A percentile compares a stretch with the other conserved stretches of the same genome.
phyloP scores from a whole-genome alignment of 225 moss, liverwort and hornwort genomes.

The Bryoerythrophyllum caledonicum region DNA sequence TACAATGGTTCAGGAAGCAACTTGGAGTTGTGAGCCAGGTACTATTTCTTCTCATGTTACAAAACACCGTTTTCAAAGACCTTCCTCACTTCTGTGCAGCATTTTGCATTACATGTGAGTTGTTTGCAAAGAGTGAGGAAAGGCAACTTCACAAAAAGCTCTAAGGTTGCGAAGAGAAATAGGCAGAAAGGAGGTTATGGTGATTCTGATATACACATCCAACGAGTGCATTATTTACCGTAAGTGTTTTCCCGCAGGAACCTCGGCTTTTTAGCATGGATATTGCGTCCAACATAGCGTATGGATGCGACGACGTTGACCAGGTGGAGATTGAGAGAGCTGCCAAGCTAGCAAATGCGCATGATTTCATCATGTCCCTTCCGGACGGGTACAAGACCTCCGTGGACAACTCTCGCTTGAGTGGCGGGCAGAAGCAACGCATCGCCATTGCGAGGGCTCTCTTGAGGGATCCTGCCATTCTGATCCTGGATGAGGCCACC shows the following conservation, averaged over 20 bases:
- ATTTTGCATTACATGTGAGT: not conserved
- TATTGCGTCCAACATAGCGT: constrained; percentile 92
- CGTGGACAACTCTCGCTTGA: constrained; percentile 91
- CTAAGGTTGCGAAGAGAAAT: not conserved
- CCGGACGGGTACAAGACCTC: constrained; percentile 89
- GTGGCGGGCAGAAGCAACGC: constrained; percentile 98
- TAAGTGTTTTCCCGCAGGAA: too few relatives aligned
- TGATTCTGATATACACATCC: not conserved
- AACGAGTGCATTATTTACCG: not conserved
- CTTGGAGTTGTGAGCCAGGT: constrained; percentile 99
- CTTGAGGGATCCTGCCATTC: constrained; percentile 81
- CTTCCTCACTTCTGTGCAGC: not conserved
- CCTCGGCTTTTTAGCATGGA: constrained; percentile 99
- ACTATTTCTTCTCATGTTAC: not conserved
- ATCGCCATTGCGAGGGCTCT: constrained; percentile 98
- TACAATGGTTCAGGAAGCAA: constrained; percentile 92
- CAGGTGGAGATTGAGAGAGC: constrained; percentile 73
- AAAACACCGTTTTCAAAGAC: not conserved
- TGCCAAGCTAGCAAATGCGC: constrained; percentile 94
- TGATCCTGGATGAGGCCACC: constrained; percentile 94
- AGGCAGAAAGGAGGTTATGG: too few relatives aligned
- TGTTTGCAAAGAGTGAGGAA: not conserved
- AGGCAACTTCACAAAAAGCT: too few relatives aligned
- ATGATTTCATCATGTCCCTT: constrained; percentile 83
- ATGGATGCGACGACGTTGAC: constrained; percentile 59